Evolutionary conservation across 208 protist species (phyloP).

Genomic region (Trypanosoma vivax): DNA sequence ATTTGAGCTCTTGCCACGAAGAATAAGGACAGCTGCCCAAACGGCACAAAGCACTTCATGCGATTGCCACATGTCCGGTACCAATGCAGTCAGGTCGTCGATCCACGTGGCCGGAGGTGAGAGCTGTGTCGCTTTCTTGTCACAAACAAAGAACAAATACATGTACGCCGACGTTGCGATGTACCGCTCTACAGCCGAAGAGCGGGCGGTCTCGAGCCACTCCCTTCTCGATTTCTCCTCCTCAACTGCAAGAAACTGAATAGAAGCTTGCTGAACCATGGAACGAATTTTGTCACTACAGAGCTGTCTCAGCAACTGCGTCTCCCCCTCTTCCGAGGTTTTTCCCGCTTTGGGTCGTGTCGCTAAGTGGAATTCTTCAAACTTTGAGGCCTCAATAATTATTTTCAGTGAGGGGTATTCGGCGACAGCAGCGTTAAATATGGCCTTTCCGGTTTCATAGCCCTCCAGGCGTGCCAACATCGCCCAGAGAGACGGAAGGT

Average conservation of each 20-base stretch:
- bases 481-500: slow-evolving; percentile 63
- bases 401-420: slow-evolving; percentile 61
- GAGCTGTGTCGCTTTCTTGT: slow-evolving; percentile 9
- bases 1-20: slow-evolving; percentile 2
- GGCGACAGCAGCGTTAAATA: slow-evolving; percentile 57
- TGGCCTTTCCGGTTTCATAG: slow-evolving; percentile 46
- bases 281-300: slow-evolving; percentile 13
- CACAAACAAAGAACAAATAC: slow-evolving; percentile 37
- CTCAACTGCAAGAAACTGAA: slow-evolving; percentile 12
- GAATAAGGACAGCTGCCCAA: slow-evolving; percentile 44
- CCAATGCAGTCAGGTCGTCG: slow-evolving; percentile 33
- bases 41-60: slow-evolving; percentile 47
- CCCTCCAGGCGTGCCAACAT: slow-evolving; percentile 55
- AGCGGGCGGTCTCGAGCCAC: slow-evolving; percentile 15
- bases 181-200: slow-evolving; percentile 24
- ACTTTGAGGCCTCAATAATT: slow-evolving; percentile 71
- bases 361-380: slow-evolving; percentile 44
- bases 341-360: neutral
- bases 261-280: slow-evolving; percentile 13
- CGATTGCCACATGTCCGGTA: slow-evolving; percentile 17
- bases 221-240: slow-evolving; percentile 22
- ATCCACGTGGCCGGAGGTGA: slow-evolving; percentile 35
- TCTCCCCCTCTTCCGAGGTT: neutral
- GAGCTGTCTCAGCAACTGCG: neutral
- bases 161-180: slow-evolving; percentile 62